phyloP scores from a whole-genome alignment of 148 eudicot species.

The Dysphania ambrosioides region DNA sequence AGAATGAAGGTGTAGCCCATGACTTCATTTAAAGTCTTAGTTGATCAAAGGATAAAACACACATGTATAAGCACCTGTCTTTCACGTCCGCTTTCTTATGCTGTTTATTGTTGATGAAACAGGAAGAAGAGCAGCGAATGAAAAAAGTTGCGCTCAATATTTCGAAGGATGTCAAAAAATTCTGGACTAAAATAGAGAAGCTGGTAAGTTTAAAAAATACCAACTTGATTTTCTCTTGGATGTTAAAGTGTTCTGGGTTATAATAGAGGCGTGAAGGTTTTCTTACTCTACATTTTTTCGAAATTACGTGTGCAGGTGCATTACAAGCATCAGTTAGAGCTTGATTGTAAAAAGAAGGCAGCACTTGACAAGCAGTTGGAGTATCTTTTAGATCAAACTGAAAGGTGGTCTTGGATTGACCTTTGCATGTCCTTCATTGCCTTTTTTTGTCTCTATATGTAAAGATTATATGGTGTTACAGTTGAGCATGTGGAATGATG shows the following conservation, averaged over 20 bases:
- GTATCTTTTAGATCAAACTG: slow-evolving; percentile 96
- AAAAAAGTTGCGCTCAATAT: slow-evolving; percentile 86
- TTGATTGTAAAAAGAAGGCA: slow-evolving; percentile 90
- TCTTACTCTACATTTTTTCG: slow-evolving; percentile 1
- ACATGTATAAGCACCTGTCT: not conserved
- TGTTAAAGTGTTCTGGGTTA: no score
- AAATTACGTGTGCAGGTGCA: slow-evolving; percentile 53
- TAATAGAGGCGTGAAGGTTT: slow-evolving; percentile 2
- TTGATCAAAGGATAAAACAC: not conserved
- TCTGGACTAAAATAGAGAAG: slow-evolving; percentile 98
- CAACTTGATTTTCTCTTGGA: not conserved
- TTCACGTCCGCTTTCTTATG: slow-evolving; percentile 2
- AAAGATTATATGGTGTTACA: slow-evolving; percentile 11
- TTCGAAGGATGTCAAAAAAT: slow-evolving; percentile 92
- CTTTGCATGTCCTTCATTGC: slow-evolving; percentile 4
- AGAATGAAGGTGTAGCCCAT: slow-evolving; percentile 62
- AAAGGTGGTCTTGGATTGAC: slow-evolving; percentile 49
- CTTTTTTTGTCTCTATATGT: slow-evolving; percentile 13
- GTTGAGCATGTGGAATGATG: slow-evolving; percentile 21
- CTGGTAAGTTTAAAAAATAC: slow-evolving; percentile 60
- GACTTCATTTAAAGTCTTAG: not conserved
- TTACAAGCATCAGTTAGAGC: slow-evolving; percentile 88
- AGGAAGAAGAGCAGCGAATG: slow-evolving; percentile 95
- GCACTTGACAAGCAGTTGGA: slow-evolving; percentile 93
- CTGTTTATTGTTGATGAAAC: slow-evolving; percentile 23